Base-by-base conservation (phyloP, 2,329 filamentous ascomycete genomes). In the Apiospora malaysiana region DNA sequence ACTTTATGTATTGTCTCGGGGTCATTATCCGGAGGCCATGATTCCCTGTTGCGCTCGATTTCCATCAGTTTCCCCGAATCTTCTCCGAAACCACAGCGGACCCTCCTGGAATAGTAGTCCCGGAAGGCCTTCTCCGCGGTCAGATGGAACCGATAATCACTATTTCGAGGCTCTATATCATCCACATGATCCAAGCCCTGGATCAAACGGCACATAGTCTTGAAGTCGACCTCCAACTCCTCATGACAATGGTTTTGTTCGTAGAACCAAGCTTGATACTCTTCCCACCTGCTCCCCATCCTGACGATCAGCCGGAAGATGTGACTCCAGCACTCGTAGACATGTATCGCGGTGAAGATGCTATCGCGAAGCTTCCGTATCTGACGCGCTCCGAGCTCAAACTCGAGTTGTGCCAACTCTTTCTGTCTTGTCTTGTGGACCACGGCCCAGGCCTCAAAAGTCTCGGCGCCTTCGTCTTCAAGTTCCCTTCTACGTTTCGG, bases 121-220 rank as follows among this genome's bases (percentile, higher is more conserved):
- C 14, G 42, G 42, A 43, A 43, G 42, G 6, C 9, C 42, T 7
- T 7, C 10, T 43, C 42, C 14, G 42, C 42, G 6, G 42, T 2
- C 5, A 43, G 42, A 43, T 43, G 42, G 10, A 18, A 4, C 18
- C 10, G 9, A 25, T 14, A 1, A n/a, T 6, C 6, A 12, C 6
- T 1, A 25, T 56, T 56, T 14, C 49, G 16, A 2, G 0, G 4
- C 51, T 59, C 51, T 8, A 59, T 16, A 21, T 37, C 51, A 1
- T 0, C n/a, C n/a, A n/a, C n/a, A n/a, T n/a, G 0, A 2, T 32
- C 16, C 7, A 37, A 1, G 27, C 16, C 10, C 1, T 37, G 5
- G 2, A 59, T 4, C 51, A 59, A 3, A 7, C 51, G 51, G 23
- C 37, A 25, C 27, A 59, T 25, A 8, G 27, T 59, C 27, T 12